A percentile compares a stretch with the other conserved stretches of the same genome.
phyloP scores from a whole-genome alignment of 2,329 filamentous ascomycete genomes.

The Furcasterigmium furcatum region DNA sequence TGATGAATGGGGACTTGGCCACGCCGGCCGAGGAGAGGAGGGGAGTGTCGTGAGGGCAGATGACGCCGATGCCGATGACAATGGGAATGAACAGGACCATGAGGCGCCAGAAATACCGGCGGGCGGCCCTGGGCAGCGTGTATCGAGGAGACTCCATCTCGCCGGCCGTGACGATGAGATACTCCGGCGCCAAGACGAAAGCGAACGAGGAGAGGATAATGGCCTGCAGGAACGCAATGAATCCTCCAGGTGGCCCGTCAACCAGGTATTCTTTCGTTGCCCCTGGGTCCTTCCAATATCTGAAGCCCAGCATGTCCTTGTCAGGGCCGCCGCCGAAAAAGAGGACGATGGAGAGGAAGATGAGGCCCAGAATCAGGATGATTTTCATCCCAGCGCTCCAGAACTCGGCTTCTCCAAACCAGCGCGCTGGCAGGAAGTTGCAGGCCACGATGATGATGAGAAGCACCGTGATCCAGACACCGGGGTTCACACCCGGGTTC shows the following conservation, averaged over 20 bases:
- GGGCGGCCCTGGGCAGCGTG: slow-evolving; percentile 31
- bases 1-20: too few species aligned
- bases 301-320: slow-evolving; percentile 39
- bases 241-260: too few species aligned
- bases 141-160: slow-evolving; percentile 30
- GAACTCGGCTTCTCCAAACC: slow-evolving; percentile 52
- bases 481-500: slow-evolving; percentile 9
- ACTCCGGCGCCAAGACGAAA: slow-evolving; percentile 23
- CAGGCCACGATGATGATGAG: slow-evolving; percentile 12
- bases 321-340: slow-evolving; percentile 43
- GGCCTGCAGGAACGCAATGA: background rate
- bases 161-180: slow-evolving; percentile 28
- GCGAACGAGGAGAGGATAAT: slow-evolving; percentile 3
- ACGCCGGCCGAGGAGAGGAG: too few species aligned
- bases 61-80: too few species aligned
- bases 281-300: slow-evolving; percentile 31
- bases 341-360: slow-evolving; percentile 44
- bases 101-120: too few species aligned
- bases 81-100: too few species aligned
- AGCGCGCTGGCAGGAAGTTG: slow-evolving; percentile 29
- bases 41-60: too few species aligned
- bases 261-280: slow-evolving; percentile 20
- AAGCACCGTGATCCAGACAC: slow-evolving; percentile 15
- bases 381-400: slow-evolving; percentile 48
- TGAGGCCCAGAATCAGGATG: slow-evolving; percentile 44